These are phyloP conservation scores for Plenodomus tracheiphilus DNA, from an alignment of 2,329 filamentous ascomycete genomes.

Conservation along the genomic window DNA sequence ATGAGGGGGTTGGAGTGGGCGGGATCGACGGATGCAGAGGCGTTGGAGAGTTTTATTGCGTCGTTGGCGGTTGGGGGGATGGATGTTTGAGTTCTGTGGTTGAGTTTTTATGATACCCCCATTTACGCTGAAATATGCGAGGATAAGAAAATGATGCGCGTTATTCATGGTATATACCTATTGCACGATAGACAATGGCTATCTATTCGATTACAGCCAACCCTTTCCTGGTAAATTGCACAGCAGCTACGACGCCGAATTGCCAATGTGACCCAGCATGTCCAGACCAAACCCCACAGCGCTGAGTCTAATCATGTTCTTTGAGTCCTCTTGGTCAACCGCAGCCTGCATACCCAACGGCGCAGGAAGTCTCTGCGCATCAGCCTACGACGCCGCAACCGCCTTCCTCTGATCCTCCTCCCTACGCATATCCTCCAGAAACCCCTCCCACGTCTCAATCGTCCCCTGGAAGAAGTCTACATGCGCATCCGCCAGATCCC, in stretches of 20 bases:
- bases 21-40: slow-evolving; percentile 9
- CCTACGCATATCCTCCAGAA: slow-evolving; percentile 84
- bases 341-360: background rate
- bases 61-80: background rate
- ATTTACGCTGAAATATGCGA: background rate
- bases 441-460: slow-evolving; percentile 83
- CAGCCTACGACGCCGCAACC: slow-evolving; percentile 22
- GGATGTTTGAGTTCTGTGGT: background rate
- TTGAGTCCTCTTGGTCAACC: background rate
- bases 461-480: slow-evolving; percentile 83
- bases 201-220: background rate
- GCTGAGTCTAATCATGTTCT: background rate
- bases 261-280: background rate
- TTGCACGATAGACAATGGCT: background rate
- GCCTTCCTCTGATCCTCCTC: slow-evolving; percentile 52
- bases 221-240: background rate
- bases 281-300: background rate
- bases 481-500: slow-evolving; percentile 80
- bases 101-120: background rate
- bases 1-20: slow-evolving; percentile 52
- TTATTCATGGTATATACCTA: background rate
- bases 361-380: background rate
- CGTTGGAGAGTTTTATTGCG: background rate
- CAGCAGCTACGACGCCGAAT: background rate
- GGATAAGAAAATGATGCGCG: background rate